Conservation (phyloP, 345 rosid genomes). For the Citrus sinensis region DNA sequence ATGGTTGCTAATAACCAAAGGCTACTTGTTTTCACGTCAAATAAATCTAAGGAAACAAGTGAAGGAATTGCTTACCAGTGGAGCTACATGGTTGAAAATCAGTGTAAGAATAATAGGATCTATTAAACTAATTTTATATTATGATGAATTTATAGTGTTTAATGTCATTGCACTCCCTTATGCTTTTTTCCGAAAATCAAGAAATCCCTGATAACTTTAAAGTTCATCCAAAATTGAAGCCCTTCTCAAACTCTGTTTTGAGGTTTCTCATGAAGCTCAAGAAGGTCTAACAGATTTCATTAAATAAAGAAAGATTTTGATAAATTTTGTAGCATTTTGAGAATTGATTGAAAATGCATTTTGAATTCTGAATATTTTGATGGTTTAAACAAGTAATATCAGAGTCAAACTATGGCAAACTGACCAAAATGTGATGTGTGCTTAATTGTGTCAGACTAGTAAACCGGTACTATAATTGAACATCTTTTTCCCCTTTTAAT, state of each 20-base stretch:
- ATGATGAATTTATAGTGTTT: background rate
- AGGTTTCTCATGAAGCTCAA: too few relatives aligned
- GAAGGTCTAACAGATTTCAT: too few relatives aligned
- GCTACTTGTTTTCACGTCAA: slow-evolving; percentile 58
- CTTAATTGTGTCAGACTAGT: background rate
- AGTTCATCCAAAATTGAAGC: too few relatives aligned
- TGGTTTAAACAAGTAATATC: background rate
- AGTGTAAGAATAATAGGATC: slow-evolving; percentile 49
- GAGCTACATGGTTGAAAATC: slow-evolving; percentile 82
- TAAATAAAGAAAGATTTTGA: too few relatives aligned
- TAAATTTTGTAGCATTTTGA: too few relatives aligned
- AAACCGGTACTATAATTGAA: background rate
- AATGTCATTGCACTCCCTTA: too few relatives aligned
- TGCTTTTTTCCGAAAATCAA: too few relatives aligned
- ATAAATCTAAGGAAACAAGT: slow-evolving; percentile 42
- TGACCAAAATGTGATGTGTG: background rate
- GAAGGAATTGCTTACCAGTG: slow-evolving; percentile 79
- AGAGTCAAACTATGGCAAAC: background rate
- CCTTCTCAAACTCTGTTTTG: too few relatives aligned
- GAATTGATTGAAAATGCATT: too few relatives aligned
- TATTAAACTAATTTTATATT: background rate
- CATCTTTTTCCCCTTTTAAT: background rate
- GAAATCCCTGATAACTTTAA: too few relatives aligned
- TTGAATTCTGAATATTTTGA: too few relatives aligned
- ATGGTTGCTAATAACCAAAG: slow-evolving; percentile 58